Conservation (phyloP, 2,329 filamentous ascomycete genomes). For the Trichoderma koningii region DNA sequence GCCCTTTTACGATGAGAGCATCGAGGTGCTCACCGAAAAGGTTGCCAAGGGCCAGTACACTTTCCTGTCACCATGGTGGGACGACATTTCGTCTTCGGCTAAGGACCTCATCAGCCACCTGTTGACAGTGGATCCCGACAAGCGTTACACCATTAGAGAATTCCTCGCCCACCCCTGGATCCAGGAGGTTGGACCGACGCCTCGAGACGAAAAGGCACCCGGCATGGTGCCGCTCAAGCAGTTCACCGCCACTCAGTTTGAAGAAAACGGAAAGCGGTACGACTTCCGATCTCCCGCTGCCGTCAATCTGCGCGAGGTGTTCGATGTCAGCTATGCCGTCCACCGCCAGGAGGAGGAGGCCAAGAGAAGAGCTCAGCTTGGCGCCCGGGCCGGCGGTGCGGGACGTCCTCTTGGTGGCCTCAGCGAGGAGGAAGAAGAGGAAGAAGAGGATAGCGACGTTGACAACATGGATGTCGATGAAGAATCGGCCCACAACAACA, state of each 20-base stretch:
- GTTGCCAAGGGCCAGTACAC: slow-evolving; percentile 96
- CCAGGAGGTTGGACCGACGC: slow-evolving; percentile 61
- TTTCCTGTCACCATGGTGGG: slow-evolving; percentile 98
- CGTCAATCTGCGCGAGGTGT: slow-evolving; percentile 94
- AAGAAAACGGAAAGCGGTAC: slow-evolving; percentile 66
- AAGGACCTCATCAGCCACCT: slow-evolving; percentile 94
- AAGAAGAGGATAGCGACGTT: slow-evolving; percentile 65
- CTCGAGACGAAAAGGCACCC: slow-evolving; percentile 61
- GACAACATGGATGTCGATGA: slow-evolving; percentile 36
- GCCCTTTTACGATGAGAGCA: slow-evolving; percentile 97
- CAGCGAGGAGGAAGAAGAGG: slow-evolving; percentile 61
- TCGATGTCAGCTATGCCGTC: slow-evolving; percentile 97
- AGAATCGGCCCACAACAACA: slow-evolving; percentile 48
- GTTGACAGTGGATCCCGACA: slow-evolving; percentile 89
- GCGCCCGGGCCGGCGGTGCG: slow-evolving; percentile 68
- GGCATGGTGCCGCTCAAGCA: slow-evolving; percentile 50
- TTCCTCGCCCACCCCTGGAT: slow-evolving; percentile 98
- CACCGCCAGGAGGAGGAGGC: slow-evolving; percentile 95
- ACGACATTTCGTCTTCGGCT: slow-evolving; percentile 92
- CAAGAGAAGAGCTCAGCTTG: slow-evolving; percentile 84
- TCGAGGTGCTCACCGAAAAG: slow-evolving; percentile 95
- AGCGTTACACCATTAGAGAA: slow-evolving; percentile 89
- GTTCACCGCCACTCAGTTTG: slow-evolving; percentile 58
- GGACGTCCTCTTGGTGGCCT: slow-evolving; percentile 61
- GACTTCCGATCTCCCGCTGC: slow-evolving; percentile 96